phyloP scores from a whole-genome alignment of 2,329 filamentous ascomycete species.

The Colletotrichum musae region DNA sequence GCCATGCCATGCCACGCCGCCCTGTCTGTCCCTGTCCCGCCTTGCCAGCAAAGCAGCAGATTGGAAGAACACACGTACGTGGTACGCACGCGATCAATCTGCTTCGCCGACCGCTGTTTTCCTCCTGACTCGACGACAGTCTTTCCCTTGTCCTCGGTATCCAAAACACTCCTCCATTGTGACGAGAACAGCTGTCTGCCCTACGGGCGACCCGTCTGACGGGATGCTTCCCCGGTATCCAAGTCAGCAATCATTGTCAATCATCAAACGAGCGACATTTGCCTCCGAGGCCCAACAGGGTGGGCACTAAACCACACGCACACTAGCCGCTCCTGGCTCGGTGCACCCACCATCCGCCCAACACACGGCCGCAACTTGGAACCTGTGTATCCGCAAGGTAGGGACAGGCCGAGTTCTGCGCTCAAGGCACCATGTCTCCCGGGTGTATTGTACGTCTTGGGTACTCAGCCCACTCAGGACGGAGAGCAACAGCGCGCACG shows the following conservation, averaged over 20 bases:
- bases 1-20: conserved; percentile 18
- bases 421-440: conserved; percentile 6
- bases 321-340: conserved; percentile 29
- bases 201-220: conserved; percentile 17
- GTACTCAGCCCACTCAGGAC: conserved; percentile 19
- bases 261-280: conserved; percentile 36
- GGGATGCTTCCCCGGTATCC: conserved; percentile 19
- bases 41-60: conserved; percentile 23
- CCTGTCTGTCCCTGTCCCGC: neutral
- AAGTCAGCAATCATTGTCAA: conserved; percentile 27
- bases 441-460: too few species aligned
- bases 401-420: conserved; percentile 18
- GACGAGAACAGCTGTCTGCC: neutral
- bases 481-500: neutral
- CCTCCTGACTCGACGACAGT: conserved; percentile 15
- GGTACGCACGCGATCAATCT: conserved; percentile 6
- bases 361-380: conserved; percentile 11
- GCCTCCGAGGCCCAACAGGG: conserved; percentile 26
- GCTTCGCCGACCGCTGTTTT: neutral
- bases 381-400: conserved; percentile 25
- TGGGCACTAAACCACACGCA: conserved; percentile 10
- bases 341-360: conserved; percentile 18
- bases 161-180: neutral
- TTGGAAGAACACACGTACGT: neutral
- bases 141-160: neutral